These are phyloP conservation scores for Sinapis alba DNA, from an alignment of 441 rosid genomes.

Conservation along the genomic window DNA sequence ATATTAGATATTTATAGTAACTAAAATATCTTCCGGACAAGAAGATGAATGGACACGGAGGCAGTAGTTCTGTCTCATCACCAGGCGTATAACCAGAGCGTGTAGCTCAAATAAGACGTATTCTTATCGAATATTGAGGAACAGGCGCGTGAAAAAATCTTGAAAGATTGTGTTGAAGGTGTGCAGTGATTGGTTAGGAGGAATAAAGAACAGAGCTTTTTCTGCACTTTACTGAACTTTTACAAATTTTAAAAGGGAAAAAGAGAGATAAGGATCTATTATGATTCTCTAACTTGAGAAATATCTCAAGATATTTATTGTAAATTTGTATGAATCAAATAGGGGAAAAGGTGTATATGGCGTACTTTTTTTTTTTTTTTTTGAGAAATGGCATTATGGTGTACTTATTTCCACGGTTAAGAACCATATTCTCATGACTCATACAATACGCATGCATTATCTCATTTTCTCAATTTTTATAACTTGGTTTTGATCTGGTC, in stretches of 20 bases:
- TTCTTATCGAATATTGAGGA: not conserved
- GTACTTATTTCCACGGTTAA: slow-evolving; percentile 31
- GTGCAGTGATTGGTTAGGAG: slow-evolving; percentile 25
- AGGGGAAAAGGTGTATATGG: slow-evolving; percentile 19
- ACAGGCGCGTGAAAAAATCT: slow-evolving; percentile 20
- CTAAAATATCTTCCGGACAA: slow-evolving; percentile 26
- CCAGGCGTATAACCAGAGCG: not conserved
- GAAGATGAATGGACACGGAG: slow-evolving; percentile 29
- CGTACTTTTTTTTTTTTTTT: slow-evolving; percentile 15
- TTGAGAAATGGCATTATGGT: too few relatives aligned
- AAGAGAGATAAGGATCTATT: slow-evolving; percentile 37
- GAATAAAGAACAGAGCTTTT: slow-evolving; percentile 34
- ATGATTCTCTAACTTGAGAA: slow-evolving; percentile 2
- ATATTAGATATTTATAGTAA: slow-evolving; percentile 37
- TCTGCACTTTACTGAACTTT: slow-evolving; percentile 32
- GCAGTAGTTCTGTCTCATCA: slow-evolving; percentile 12
- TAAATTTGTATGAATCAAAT: not conserved
- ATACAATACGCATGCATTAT: not conserved
- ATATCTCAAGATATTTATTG: slow-evolving; percentile 40
- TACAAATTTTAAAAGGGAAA: not conserved
- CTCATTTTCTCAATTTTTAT: slow-evolving; percentile 14
- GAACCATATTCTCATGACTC: slow-evolving; percentile 31
- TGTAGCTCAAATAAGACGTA: not conserved
- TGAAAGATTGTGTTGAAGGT: not conserved
- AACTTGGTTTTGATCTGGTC: slow-evolving; percentile 26